Evolutionary conservation across 2,329 filamentous ascomycete genomes (phyloP), one percentile per base, ranked within the genome.

Genomic region (Phialemonium atrogriseum): DNA sequence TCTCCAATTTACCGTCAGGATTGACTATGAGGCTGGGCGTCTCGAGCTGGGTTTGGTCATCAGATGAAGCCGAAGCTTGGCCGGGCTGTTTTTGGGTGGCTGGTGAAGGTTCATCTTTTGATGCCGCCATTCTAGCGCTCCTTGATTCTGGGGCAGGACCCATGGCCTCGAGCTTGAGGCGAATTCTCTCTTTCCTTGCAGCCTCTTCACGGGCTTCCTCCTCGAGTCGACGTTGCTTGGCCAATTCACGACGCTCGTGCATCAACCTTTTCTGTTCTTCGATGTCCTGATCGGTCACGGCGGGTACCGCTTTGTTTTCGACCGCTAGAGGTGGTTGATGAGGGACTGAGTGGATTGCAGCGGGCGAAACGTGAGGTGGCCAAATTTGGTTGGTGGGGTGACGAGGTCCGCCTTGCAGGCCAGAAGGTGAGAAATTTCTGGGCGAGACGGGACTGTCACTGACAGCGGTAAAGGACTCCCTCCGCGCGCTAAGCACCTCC

Each of bases 131-230:
- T 49, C 73, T 76, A 5, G 62, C 57, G 30, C 66, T 70, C 49
- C 71, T 73, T 37, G 68, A 67, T 42, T 80, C 75, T 4, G 75
- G 74, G 3, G 71, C 63, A 11, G 78, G 75, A 0, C 79, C 81
- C 49, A 88, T 59, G 7, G 76, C 74, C 44, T 80, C 80, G 27
- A 88, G 58, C 54, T 84, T 86, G 49, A 80, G 69, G 28, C 77
- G 72, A 38, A 88, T 77, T 15, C 83, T 73, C 48, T 84, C 80
- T 45, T 73, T 70, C 37, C 68, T 73, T 12, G 73, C 83, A n/a
- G 76, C 79, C 48, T 85, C 80, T 46, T 84, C 79, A n/a, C 66
- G 70, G 13, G 71, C 77, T 45, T 81, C 78, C 51, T 86, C 72
- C 36, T 83, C 80, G 37, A 75, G 60, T 28, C 75, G 66, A 35